Evolutionary conservation across 129 eudicot genomes (phyloP).

Genomic region (Deinandra increscens): DNA sequence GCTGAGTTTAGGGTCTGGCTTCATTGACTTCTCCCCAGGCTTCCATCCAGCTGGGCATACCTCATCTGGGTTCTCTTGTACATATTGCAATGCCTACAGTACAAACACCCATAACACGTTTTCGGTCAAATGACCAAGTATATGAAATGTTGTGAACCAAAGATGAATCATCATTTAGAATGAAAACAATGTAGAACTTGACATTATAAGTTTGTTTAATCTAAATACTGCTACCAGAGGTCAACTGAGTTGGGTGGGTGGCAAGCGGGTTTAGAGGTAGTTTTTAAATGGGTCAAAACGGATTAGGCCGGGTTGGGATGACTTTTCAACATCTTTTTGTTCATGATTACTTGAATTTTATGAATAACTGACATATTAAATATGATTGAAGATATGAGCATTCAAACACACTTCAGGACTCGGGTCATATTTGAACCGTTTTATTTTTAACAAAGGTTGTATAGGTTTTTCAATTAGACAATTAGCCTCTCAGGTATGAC

Average conservation of each 20-base stretch:
- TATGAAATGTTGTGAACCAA: too few relatives aligned
- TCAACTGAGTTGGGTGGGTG: neutral
- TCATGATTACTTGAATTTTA: neutral
- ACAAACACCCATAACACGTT: conserved; percentile 6
- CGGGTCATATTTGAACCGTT: too few relatives aligned
- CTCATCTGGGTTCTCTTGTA: conserved; percentile 97
- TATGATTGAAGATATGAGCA: too few relatives aligned
- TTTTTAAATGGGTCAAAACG: too few relatives aligned
- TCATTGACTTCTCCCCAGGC: conserved; percentile 98
- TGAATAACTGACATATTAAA: too few relatives aligned
- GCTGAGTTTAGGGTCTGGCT: conserved; percentile 95
- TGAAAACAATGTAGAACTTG: neutral
- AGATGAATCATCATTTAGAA: neutral
- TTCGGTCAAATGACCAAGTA: too few relatives aligned
- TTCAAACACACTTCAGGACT: too few relatives aligned
- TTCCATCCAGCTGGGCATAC: conserved; percentile 99
- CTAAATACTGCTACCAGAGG: neutral
- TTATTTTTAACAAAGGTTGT: too few relatives aligned
- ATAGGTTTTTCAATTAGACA: too few relatives aligned
- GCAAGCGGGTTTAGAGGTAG: neutral
- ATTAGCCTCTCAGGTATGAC: too few relatives aligned
- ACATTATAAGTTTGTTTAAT: neutral
- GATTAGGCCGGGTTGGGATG: neutral
- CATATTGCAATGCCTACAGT: conserved; percentile 87
- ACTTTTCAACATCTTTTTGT: neutral